Percentiles rank a stretch among this genome's conserved stretches.
Conservation (phyloP, 2,329 filamentous ascomycete genomes). For the Alternaria sp. region DNA sequence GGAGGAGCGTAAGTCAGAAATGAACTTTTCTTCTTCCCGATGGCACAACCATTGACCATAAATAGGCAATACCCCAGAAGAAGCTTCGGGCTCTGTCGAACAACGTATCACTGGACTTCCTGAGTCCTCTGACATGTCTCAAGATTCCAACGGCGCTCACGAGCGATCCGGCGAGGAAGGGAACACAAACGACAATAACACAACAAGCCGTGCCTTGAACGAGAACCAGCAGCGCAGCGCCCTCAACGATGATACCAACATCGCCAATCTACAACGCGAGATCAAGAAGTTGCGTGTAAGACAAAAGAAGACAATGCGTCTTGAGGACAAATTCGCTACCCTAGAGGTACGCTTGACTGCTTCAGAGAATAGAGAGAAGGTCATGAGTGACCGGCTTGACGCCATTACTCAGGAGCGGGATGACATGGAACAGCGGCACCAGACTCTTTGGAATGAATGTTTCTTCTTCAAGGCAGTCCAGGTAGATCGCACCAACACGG, state of each 20-base stretch:
- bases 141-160: not conserved
- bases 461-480: not conserved
- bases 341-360: not conserved
- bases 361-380: not conserved
- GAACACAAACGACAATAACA: not conserved
- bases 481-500: not conserved
- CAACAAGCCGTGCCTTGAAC: not conserved
- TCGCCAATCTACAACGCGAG: not conserved
- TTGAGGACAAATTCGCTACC: not conserved
- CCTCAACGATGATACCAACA: not conserved
- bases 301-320: not conserved
- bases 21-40: not conserved
- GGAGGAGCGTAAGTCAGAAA: not conserved
- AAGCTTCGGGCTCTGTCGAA: not conserved
- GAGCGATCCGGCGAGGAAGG: not conserved
- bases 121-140: not conserved
- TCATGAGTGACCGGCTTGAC: not conserved
- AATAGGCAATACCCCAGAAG: not conserved
- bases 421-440: not conserved
- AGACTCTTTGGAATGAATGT: not conserved
- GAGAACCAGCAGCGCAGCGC: not conserved
- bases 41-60: not conserved
- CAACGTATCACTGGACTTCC: not conserved
- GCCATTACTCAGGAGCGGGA: not conserved
- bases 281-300: not conserved